Evolutionary conservation across 441 rosid species (phyloP), one percentile per base, ranked within the genome.

Genomic region (Gossypium davidsonii): DNA sequence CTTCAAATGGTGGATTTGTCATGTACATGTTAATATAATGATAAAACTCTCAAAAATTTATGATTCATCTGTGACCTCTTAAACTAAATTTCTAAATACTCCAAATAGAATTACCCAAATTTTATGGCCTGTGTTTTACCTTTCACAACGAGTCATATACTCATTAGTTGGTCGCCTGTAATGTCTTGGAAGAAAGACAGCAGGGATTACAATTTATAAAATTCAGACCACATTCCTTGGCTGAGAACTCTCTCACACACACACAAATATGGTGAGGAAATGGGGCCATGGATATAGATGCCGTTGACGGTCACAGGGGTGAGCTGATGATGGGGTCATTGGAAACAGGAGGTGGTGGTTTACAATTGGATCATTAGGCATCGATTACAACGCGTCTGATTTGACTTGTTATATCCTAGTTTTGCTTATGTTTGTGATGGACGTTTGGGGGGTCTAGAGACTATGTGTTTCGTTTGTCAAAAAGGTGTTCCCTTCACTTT

Each of bases 331-430:
- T 67, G 67, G 76, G 78, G 73, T 74, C 77, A 69, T 61, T 68
- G 56, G 8, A 66, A 11, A 21, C 15, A 1, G 10, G 55, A 53
- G 58, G 44, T 60, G 78, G 74, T 57, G 58, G 74, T 4, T 39
- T 21, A 2, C 53, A 31, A 58, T 74, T 21, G 42, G 58, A 48
- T 46, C 39, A 46, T 42, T 65, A 64, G 46, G 61, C 73, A 73
- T 79, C 74, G 79, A 84, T 79, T 65, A 79, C 64, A 70, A 69
- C 78, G 75, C 74, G 76, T 78, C 73, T 81, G 44, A 68, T 11
- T 49, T 51, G 46, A 51, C 83, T 34, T 6, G 76, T 73, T 70
- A 71, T 78, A 72, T 79, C 71, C 2, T 2, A 77, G 56, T 64
- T 74, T 74, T 15, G 83, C 66, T 60, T 82, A 79, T 67, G 28